Evolutionary conservation across 1,139 yeast species (phyloP), one percentile per base, ranked within the genome.

Genomic region (Hansenula lynferdii): DNA sequence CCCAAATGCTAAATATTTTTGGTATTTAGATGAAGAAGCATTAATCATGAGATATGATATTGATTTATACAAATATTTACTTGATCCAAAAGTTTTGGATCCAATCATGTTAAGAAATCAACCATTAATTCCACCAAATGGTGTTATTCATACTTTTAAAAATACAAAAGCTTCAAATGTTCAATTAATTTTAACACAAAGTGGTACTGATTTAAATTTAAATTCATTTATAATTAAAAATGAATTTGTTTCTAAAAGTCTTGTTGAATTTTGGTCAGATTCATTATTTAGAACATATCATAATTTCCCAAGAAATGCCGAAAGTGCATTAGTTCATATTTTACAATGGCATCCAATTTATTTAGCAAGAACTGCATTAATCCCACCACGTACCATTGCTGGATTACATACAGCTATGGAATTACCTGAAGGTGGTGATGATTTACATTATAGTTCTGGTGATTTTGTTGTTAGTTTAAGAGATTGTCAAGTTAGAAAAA

Each of bases 341-440:
- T 66, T 89, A 47, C 96, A 87, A 60, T 92, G 97, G 98, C 98
- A 92, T 58, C 95, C 96, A 11, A 75, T 74, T 35, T 65, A 83
- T 29, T 69, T 90, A 49, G 72, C 84, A 39, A 82, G 78, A 52
- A 70, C 94, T 6, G 84, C 87, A 0, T 61, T 90, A 11, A 74
- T 92, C 1, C 85, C 87, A 7, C 67, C 78, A 31, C 70, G 77
- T 48, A 60, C 71, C n/a, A 67, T 80, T 35, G 70, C 75, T 12
- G 63, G 81, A 21, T 51, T 64, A 15, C 71, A 70, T 40, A 57
- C 64, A 27, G 61, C 52, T 42, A 51, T 39, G 54, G 61, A 37
- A 53, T 51, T 45, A 42, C 55, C 49, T 3, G 61, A 57, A 18
- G 61, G 52, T 7, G 63, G 61, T 30, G 73, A 71, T 40, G 63